Evolutionary conservation across 225 moss, liverwort and hornwort species (phyloP), one percentile per base, ranked within the genome.

Genomic region (Bryoerythrophyllum caledonicum): DNA sequence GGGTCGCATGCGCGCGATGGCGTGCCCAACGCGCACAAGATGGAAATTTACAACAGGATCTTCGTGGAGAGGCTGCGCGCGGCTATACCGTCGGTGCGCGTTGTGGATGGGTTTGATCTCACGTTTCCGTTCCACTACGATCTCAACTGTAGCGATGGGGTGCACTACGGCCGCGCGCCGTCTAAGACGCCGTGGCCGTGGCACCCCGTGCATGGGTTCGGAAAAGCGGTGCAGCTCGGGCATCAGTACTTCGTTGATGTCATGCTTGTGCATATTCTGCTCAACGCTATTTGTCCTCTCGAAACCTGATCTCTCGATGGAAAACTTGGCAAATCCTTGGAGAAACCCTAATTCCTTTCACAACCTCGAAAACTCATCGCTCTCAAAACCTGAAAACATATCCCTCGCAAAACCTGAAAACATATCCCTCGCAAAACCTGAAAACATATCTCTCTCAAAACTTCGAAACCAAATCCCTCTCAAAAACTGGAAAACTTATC

Each of bases 211-310:
- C 10, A 40, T 38, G 48, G 48, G 19, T 41, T 30, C 53, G 7
- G 38, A 19, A 30, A 13, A 17, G 41, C 79, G 20, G 38, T 61
- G 32, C 83, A 89, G 77, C 34, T 89, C 5, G 88, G 86, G 1
- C 86, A 89, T 68, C 88, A 89, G 34, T 86, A 89, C 77, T 89
- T 89, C 65, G 86, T 89, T 34, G 88, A 89, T 67, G 81, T 89
- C 60, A 89, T 89, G 88, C 81, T 89, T 53, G 79, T 79, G 26
- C 88, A 86, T 71, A 83, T 77, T 24, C 79, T 89, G 17, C 86
- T 89, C 60, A 86, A 83, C 69, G 79, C 83, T 30, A 10, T 86
- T n/a, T 89, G 88, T 49, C 81, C 88, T 28, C 77, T 59, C 46
- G 26, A 27, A 15, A 20, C 10, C 1, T 55, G 10, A 55, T 55